These are phyloP conservation scores for Phaeosphaeria sp. DNA, from an alignment of 2,329 filamentous ascomycete species.

Conservation along the genomic window DNA sequence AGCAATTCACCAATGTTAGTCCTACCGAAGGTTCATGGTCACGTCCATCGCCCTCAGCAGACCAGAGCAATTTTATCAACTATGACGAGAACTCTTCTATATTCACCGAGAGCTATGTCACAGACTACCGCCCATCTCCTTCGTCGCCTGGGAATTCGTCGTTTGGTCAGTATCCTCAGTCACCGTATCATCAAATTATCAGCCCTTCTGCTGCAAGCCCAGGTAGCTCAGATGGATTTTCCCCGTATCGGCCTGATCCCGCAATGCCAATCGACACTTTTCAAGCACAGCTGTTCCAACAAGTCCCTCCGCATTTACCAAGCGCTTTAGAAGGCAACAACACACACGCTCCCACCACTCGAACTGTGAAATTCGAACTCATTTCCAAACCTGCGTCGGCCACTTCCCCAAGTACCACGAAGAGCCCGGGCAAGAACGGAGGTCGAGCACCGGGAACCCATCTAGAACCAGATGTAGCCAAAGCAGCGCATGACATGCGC, in stretches of 20 bases:
- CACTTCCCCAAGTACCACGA: conserved; percentile 9
- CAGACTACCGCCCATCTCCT: conserved; percentile 19
- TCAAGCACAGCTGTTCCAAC: conserved; percentile 15
- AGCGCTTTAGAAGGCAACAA: conserved; percentile 12
- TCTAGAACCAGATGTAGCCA: conserved; percentile 44
- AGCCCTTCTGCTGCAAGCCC: conserved; percentile 41
- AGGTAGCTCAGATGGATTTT: conserved; percentile 34
- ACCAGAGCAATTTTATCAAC: conserved; percentile 35
- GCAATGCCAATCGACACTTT: conserved; percentile 28
- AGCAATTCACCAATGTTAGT: conserved; percentile 20
- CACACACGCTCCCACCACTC: conserved; percentile 13
- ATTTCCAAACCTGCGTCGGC: conserved; percentile 36
- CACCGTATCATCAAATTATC: conserved; percentile 26
- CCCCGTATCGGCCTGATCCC: conserved; percentile 34
- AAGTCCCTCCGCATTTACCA: conserved; percentile 3
- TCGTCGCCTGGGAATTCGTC: conserved; percentile 32
- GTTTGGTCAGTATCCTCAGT: conserved; percentile 20
- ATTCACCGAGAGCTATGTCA: conserved; percentile 35
- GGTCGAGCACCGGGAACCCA: conserved; percentile 49
- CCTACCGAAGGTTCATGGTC: conserved; percentile 32
- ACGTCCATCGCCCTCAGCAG: conserved; percentile 31
- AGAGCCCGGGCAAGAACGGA: conserved; percentile 41
- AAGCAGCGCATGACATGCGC: conserved; percentile 54
- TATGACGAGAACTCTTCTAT: conserved; percentile 31
- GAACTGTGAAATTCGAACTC: conserved; percentile 27